Base-by-base conservation (phyloP, 129 eudicot genomes). In the Deinandra increscens region DNA sequence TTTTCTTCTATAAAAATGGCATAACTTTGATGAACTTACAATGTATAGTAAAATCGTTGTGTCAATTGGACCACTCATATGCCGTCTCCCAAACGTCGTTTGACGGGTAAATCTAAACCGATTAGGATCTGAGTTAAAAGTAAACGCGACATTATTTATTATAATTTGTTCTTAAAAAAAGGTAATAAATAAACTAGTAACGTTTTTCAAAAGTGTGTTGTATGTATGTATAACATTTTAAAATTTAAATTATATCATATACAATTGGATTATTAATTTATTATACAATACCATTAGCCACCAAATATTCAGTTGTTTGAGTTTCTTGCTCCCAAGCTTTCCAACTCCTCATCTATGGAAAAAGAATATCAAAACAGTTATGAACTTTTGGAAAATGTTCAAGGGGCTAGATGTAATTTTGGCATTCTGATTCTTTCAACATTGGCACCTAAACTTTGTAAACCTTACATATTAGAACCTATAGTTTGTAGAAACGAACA, bases 311-410 rank as follows among this genome's bases (percentile, higher is more conserved):
- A 3, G 18, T 44, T 50, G 87, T 79, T 66, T 71, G 84, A 26
- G 87, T 83, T 75, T 83, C 87, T 79, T 83, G 71, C 79, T 83
- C 87, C 87, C 87, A 83, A 38, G 75, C 72, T 79, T 83, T 83
- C 87, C 87, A 83, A 37, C 72, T 78, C 55, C 68, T 69, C 83
- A 83, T 83, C 87, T 83, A 17, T 63, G 17, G 11, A 71, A 60
- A 18, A n/a, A 22, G 4, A 31, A 6, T 2, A 8, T 8, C 9
- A 53, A 60, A 23, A 3, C 9, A 0, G 12, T 6, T 60, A n/a
- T 36, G 29, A 71, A 48, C 29, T 54, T 44, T 14, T 11, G 9
- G 49, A 53, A 13, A 46, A 69, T 26, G 19, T 8, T 26, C 44
- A 64, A 44, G 39, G 67, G 37, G 68, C 61, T 69, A 60, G 37